Conservation (phyloP, 75 land plant species). For the Pinus albicaulis region DNA sequence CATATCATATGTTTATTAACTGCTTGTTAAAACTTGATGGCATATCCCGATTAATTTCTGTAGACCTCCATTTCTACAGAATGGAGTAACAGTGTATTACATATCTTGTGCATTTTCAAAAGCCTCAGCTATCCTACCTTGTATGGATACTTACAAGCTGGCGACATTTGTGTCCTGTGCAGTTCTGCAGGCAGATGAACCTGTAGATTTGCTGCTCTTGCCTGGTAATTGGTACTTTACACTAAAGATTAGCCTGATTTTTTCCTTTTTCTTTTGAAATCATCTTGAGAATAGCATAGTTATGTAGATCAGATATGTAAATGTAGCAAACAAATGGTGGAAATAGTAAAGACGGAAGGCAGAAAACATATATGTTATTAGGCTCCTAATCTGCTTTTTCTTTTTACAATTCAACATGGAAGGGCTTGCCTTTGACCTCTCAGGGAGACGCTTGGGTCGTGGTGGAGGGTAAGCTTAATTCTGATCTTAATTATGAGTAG, state of each 20-base stretch:
- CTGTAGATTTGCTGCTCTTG: slow-evolving; percentile 78
- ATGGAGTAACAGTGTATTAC: background rate
- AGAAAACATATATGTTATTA: background rate
- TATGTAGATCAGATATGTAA: background rate
- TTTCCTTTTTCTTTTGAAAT: background rate
- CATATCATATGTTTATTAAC: no score
- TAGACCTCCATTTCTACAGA: no score
- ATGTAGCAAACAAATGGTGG: slow-evolving; percentile 1
- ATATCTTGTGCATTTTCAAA: background rate
- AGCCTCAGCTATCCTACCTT: background rate
- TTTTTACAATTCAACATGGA: slow-evolving; percentile 5
- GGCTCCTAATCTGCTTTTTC: background rate
- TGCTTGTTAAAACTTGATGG: no score
- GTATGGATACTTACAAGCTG: background rate
- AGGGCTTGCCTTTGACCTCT: slow-evolving; percentile 90
- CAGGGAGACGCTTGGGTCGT: slow-evolving; percentile 90
- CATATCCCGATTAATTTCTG: no score
- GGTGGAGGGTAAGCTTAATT: slow-evolving; percentile 82
- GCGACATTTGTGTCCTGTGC: slow-evolving; percentile 14
- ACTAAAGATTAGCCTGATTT: background rate
- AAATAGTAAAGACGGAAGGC: background rate
- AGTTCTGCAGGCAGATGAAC: slow-evolving; percentile 75
- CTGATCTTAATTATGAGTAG: background rate
- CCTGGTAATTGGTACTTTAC: slow-evolving; percentile 55
- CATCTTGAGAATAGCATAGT: background rate